phyloP scores from a whole-genome alignment of 2,329 filamentous ascomycete species.

The Ophiostoma australiae region DNA sequence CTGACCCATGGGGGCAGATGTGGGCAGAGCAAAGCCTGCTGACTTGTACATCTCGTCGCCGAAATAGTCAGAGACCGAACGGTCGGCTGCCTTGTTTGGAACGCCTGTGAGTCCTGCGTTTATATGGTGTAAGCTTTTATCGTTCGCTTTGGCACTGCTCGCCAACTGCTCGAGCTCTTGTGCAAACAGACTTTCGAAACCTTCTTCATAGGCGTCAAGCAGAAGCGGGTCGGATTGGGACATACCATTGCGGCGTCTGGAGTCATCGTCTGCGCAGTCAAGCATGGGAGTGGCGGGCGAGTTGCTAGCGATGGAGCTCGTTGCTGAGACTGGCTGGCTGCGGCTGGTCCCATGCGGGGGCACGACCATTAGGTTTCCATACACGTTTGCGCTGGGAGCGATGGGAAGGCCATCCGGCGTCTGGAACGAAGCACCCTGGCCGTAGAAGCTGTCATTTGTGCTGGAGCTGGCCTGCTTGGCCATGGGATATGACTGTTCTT shows the following conservation, averaged over 20 bases:
- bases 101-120: conserved; percentile 53
- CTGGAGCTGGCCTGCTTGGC: conserved; percentile 39
- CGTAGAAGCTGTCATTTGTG: conserved; percentile 36
- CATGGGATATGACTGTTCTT: conserved; percentile 31
- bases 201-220: neutral
- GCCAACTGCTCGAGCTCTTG: conserved; percentile 12
- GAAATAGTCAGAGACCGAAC: conserved; percentile 81
- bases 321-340: conserved; percentile 53
- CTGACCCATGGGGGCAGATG: conserved; percentile 42
- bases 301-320: conserved; percentile 54
- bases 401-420: conserved; percentile 15
- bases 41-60: conserved; percentile 81
- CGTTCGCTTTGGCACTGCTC: conserved; percentile 33
- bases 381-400: conserved; percentile 32
- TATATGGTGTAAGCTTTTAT: conserved; percentile 62
- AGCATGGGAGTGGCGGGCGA: conserved; percentile 55
- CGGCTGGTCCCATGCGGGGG: conserved; percentile 36
- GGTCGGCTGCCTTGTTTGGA: conserved; percentile 66
- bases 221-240: conserved; percentile 23
- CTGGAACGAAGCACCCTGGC: conserved; percentile 33
- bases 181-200: conserved; percentile 17
- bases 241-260: conserved; percentile 54
- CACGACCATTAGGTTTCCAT: conserved; percentile 40
- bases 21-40: conserved; percentile 50
- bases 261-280: conserved; percentile 43